phyloP scores from a whole-genome alignment of 1,284 basidiomycete species.

The Ganoderma lingzhi region DNA sequence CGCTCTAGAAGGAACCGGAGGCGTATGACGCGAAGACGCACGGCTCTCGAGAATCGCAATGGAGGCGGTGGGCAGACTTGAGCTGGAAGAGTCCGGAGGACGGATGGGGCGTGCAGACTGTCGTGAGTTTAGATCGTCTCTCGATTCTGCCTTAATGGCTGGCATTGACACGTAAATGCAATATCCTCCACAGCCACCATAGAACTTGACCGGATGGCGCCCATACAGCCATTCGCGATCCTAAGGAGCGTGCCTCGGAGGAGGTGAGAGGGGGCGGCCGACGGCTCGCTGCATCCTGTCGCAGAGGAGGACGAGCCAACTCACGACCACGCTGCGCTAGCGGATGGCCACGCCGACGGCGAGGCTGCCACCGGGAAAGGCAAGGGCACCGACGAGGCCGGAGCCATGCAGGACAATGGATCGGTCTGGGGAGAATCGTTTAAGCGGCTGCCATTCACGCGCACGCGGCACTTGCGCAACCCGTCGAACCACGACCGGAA shows the following conservation, averaged over 20 bases:
- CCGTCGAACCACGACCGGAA: constrained; percentile 94
- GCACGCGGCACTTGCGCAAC: constrained; percentile 85
- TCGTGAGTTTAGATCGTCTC: constrained; percentile 51
- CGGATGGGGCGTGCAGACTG: constrained; percentile 57
- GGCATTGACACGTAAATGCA: constrained; percentile 15
- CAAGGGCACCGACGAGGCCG: constrained; percentile 21
- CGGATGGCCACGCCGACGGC: neutral
- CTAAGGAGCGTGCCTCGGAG: constrained; percentile 16
- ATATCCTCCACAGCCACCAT: constrained; percentile 59
- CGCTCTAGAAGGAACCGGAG: constrained; percentile 68
- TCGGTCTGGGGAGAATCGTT: constrained; percentile 79
- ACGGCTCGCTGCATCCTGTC: constrained; percentile 30
- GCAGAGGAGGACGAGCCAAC: constrained; percentile 37
- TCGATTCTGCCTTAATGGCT: neutral
- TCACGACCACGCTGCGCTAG: neutral
- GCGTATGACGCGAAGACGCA: constrained; percentile 43
- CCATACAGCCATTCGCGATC: constrained; percentile 46
- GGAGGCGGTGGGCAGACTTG: constrained; percentile 68
- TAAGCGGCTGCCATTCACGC: constrained; percentile 79
- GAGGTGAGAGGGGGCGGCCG: constrained; percentile 23
- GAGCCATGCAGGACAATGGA: constrained; percentile 40
- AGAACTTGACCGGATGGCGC: constrained; percentile 52
- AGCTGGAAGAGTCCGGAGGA: constrained; percentile 42
- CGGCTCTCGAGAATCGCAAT: constrained; percentile 43
- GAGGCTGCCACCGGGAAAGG: constrained; percentile 14